Evolutionary conservation across 1,284 basidiomycete genomes (phyloP).

Genomic region (Afroboletus lepidellus): DNA sequence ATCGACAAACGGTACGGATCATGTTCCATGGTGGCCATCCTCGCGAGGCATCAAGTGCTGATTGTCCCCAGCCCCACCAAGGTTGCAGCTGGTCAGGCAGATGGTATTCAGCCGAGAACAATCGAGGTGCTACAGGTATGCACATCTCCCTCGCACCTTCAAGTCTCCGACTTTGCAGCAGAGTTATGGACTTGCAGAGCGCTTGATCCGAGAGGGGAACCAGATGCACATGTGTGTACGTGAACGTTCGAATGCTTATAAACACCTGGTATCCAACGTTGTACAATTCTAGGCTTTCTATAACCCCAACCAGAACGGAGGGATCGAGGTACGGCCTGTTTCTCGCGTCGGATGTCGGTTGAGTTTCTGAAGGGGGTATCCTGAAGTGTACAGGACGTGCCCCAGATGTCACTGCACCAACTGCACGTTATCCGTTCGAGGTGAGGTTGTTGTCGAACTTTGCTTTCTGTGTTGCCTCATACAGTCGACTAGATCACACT

Average conservation of each 20-base stretch:
- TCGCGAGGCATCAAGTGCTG: background rate
- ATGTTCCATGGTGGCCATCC: background rate
- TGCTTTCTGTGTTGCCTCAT: background rate
- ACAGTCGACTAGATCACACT: constrained; percentile 51
- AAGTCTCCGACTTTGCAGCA: constrained; percentile 10
- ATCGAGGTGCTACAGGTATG: constrained; percentile 71
- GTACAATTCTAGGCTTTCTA: constrained; percentile 61
- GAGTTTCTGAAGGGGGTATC: background rate
- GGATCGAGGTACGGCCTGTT: constrained; percentile 48
- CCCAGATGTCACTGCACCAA: constrained; percentile 51
- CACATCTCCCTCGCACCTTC: background rate
- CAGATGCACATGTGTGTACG: constrained; percentile 67
- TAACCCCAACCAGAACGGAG: constrained; percentile 54
- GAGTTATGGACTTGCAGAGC: constrained; percentile 35
- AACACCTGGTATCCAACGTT: background rate
- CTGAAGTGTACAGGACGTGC: constrained; percentile 35
- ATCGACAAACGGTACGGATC: background rate
- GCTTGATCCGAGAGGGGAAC: constrained; percentile 60
- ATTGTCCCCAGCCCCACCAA: constrained; percentile 45
- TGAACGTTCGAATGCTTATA: background rate
- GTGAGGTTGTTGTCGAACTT: constrained; percentile 29
- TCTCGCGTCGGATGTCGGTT: background rate
- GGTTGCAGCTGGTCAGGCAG: constrained; percentile 70
- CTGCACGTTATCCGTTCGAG: constrained; percentile 66
- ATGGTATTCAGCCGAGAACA: constrained; percentile 74